phyloP scores from a whole-genome alignment of 129 eudicot species.

The Erigeron canadensis region DNA sequence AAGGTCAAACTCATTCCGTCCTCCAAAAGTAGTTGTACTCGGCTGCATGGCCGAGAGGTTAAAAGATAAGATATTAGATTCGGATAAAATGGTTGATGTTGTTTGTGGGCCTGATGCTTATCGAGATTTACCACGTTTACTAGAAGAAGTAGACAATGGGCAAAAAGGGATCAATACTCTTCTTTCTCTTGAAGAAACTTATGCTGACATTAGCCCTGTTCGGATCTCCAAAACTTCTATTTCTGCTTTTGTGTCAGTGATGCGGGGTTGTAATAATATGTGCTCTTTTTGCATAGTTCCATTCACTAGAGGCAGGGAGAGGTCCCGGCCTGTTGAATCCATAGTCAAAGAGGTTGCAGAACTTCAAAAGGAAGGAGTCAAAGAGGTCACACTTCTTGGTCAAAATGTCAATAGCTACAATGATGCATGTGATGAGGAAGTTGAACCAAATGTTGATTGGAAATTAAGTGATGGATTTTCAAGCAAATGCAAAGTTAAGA shows the following conservation, averaged over 20 bases:
- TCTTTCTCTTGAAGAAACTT: conserved; percentile 96
- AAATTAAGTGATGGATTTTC: conserved; percentile 94
- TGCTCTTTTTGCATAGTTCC: conserved; percentile 99
- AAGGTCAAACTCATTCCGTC: conserved; percentile 67
- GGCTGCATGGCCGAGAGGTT: conserved; percentile 99
- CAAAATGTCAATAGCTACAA: conserved; percentile 98
- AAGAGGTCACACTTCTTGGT: conserved; percentile 97
- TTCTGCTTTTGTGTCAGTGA: conserved; percentile 89
- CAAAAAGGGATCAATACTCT: conserved; percentile 97
- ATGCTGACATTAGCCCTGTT: conserved; percentile 96
- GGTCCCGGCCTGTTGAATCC: conserved; percentile 95
- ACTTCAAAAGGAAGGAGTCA: conserved; percentile 87
- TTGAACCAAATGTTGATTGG: conserved; percentile 70
- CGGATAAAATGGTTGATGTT: conserved; percentile 99
- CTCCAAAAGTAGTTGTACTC: conserved; percentile 97
- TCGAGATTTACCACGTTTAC: conserved; percentile 84
- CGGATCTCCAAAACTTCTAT: conserved; percentile 79
- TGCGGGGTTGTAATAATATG: conserved; percentile 99
- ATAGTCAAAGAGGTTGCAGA: conserved; percentile 91
- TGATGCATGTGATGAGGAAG: conserved; percentile 62
- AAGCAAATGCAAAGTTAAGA: conserved; percentile 77
- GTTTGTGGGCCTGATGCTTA: conserved; percentile 99
- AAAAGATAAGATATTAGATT: conserved; percentile 91
- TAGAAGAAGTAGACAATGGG: conserved; percentile 93
- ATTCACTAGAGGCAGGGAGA: conserved; percentile 95